Evolutionary conservation across 2,329 filamentous ascomycete genomes (phyloP), one percentile per base, ranked within the genome.

Genomic region (Endothia cerciana): DNA sequence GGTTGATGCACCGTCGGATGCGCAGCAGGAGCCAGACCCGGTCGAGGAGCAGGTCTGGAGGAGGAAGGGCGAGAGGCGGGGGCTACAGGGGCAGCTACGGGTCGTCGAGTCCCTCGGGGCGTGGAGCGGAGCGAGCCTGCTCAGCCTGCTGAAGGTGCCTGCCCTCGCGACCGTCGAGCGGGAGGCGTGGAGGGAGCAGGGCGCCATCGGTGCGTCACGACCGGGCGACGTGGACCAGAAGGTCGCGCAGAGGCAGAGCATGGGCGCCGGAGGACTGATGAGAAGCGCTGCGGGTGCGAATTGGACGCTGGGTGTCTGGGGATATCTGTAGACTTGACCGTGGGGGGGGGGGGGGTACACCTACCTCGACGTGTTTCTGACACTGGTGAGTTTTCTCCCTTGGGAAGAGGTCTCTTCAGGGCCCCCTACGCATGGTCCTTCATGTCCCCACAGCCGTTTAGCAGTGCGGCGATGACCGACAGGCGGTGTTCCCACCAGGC

Each of bases 71-170:
- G 79, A 71, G 70, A 78, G 71, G 56, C 77, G 74, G 4, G 68
- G 74, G 5, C 73, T 87, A 1, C 84, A 86, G 47, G 90, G 90
- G 2, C 78, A 82, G 36, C 79, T 93, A 47, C 83, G 91, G 33
- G 89, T 85, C 2, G 79, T 93, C 1, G 87, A 91, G 68, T 88
- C 89, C 0, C 77, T 94, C 1, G 91, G 91, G 0, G 80, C 91
- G 1, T 94, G 91, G 91, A 85, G 86, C 25, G 91, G 91, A 13
- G 91, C 88, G 3, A 93, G 90, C 74, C 73, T 94, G 63, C 78
- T 91, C 22, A 85, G 89, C 2, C 87, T 89, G 70, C 79, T 93
- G 66, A 89, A 89, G 65, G 82, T 92, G 4, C 85, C 87, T 43
- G 87, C 90, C 1, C 83, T 92, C 62, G 89, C 89, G 2, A 85